Conservation (phyloP, 768 basidiomycete genomes). For the Filobasidium floriforme region DNA sequence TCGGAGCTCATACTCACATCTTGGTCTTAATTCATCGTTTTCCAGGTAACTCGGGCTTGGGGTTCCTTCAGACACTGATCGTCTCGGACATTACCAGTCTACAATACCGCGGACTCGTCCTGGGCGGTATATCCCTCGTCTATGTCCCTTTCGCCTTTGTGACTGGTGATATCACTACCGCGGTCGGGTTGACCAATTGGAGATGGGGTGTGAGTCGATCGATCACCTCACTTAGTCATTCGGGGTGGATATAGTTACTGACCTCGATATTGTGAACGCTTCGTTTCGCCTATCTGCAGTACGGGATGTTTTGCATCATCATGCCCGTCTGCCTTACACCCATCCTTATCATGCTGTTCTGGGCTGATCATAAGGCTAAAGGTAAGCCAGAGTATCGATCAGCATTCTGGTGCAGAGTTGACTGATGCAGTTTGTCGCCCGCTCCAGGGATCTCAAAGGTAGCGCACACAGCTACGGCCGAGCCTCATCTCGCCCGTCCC, state of each 20-base stretch:
- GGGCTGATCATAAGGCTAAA: conserved; percentile 32
- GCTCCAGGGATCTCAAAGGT: too few species aligned
- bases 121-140: conserved; percentile 31
- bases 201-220: conserved; percentile 39
- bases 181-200: conserved; percentile 30
- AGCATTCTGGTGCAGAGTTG: too few species aligned
- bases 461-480: too few species aligned
- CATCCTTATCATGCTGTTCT: conserved; percentile 35
- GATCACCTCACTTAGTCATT: background rate
- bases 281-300: conserved; percentile 6
- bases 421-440: too few species aligned
- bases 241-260: background rate
- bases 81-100: conserved; percentile 43
- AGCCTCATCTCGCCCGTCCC: too few species aligned
- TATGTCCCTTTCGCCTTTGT: conserved; percentile 41
- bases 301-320: conserved; percentile 42
- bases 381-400: conserved; percentile 12
- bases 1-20: too few species aligned
- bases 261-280: background rate
- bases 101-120: conserved; percentile 40
- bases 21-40: background rate
- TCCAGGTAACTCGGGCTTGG: background rate
- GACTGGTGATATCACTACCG: conserved; percentile 35
- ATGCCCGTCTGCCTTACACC: conserved; percentile 36
- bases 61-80: conserved; percentile 22